A percentile compares a stretch with the other conserved stretches of the same genome.
These are phyloP conservation scores for Debaryomyces psychrophilus DNA, from an alignment of 1,139 yeast species.

Conservation along the genomic window DNA sequence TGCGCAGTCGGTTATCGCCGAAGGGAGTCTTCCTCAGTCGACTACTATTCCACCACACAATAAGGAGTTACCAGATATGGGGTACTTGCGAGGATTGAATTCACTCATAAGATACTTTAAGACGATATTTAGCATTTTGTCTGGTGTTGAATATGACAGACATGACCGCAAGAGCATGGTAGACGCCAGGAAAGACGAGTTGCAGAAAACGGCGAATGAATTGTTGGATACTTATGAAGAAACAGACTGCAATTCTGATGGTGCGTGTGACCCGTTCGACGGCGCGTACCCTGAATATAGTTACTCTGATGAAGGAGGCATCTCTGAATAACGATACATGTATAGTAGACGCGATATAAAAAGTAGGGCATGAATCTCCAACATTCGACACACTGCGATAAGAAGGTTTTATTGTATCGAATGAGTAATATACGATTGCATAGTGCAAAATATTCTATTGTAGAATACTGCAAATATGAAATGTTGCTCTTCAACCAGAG, in stretches of 20 bases:
- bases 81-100: conserved; percentile 80
- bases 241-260: conserved; percentile 23
- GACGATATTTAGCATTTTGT: conserved; percentile 52
- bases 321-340: conserved; percentile 27
- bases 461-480: too few relatives aligned
- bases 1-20: conserved; percentile 89
- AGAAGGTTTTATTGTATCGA: too few relatives aligned
- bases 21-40: conserved; percentile 32
- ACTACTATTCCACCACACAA: conserved; percentile 64
- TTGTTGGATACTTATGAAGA: conserved; percentile 57
- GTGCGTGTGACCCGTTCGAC: conserved; percentile 28
- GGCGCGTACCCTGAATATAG: conserved; percentile 26
- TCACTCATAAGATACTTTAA: conserved; percentile 68
- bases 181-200: conserved; percentile 27
- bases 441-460: too few relatives aligned
- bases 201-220: conserved; percentile 29
- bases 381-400: not conserved
- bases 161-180: conserved; percentile 29
- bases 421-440: too few relatives aligned
- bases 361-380: not conserved
- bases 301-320: conserved; percentile 26
- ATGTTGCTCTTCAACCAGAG: too few relatives aligned
- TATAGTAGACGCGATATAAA: conserved; percentile 2
- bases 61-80: conserved; percentile 68
- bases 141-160: conserved; percentile 26